These are phyloP conservation scores for Aspergillus ochraceoroseus DNA, from an alignment of 2,329 filamentous ascomycete species.

Conservation along the genomic window DNA sequence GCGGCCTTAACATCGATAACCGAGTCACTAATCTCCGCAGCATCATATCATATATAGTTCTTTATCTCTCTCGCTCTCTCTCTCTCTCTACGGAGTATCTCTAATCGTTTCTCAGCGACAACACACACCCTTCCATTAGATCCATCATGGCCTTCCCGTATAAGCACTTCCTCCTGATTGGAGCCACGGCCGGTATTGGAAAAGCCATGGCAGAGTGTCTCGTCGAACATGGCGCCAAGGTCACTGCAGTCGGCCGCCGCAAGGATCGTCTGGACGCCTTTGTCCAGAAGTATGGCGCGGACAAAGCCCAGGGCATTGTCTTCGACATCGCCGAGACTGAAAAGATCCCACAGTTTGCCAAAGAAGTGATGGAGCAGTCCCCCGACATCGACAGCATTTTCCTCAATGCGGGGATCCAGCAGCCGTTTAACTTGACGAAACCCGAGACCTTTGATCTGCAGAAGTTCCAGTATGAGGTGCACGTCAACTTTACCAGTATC, in stretches of 20 bases:
- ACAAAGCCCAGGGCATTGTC: conserved; percentile 39
- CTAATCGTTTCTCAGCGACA: too few relatives aligned
- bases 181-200: conserved; percentile 54
- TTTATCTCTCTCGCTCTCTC: too few relatives aligned
- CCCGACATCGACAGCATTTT: conserved; percentile 52
- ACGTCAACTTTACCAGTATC: conserved; percentile 4
- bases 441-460: conserved; percentile 44
- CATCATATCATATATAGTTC: too few relatives aligned
- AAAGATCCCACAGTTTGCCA: conserved; percentile 42
- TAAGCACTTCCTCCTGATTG: conserved; percentile 53
- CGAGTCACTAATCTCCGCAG: background rate
- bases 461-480: conserved; percentile 38
- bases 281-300: conserved; percentile 42
- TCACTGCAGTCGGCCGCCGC: conserved; percentile 55
- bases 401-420: conserved; percentile 46
- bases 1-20: background rate
- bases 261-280: conserved; percentile 50
- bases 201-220: conserved; percentile 41
- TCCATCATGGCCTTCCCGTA: conserved; percentile 51
- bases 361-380: conserved; percentile 26
- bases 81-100: too few relatives aligned
- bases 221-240: conserved; percentile 41
- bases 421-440: conserved; percentile 45
- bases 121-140: background rate
- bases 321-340: conserved; percentile 49